These are phyloP conservation scores for Helicocarpus griseus DNA, from an alignment of 2,329 filamentous ascomycete genomes.

Conservation along the genomic window DNA sequence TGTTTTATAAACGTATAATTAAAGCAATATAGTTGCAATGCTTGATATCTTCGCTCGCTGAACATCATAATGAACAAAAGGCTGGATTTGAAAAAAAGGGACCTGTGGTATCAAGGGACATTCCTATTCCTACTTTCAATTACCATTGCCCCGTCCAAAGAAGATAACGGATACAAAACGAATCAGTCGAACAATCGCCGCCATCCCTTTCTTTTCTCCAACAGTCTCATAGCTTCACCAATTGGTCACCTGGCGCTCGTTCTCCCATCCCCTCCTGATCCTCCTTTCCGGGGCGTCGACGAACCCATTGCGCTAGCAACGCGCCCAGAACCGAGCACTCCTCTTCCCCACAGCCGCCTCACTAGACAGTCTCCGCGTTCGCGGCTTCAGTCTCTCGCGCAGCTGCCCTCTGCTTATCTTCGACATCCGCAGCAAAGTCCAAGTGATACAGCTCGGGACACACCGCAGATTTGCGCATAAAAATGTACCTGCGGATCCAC, in stretches of 20 bases:
- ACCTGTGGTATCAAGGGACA: neutral
- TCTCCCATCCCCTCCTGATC: no score
- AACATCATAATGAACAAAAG: no score
- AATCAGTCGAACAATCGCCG: no score
- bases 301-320: no score
- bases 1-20: no score
- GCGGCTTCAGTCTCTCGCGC: neutral
- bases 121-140: neutral
- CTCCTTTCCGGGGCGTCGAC: no score
- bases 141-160: neutral
- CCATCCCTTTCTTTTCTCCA: no score
- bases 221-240: no score
- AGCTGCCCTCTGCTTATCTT: neutral
- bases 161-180: neutral
- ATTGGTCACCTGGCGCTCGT: no score
- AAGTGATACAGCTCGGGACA: conserved; percentile 40
- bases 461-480: conserved; percentile 38
- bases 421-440: neutral
- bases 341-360: conserved; percentile 35
- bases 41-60: no score
- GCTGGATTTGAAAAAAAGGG: neutral
- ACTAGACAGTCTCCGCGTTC: neutral
- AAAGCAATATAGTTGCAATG: no score
- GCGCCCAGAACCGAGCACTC: no score
- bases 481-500: conserved; percentile 49